Conservation (phyloP, 345 rosid genomes). For the Hibiscus mutabilis region DNA sequence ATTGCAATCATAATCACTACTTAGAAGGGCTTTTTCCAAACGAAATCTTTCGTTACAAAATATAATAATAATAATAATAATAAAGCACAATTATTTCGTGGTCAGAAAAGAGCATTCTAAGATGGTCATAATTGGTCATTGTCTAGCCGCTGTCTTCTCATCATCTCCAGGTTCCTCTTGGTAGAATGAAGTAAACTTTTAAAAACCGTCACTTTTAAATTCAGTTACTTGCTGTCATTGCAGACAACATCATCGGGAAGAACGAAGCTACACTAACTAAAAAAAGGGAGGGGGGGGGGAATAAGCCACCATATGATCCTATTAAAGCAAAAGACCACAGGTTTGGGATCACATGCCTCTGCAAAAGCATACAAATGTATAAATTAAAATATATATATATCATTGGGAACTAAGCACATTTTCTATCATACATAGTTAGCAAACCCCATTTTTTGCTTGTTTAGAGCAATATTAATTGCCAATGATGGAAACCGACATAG, state of each 20-base stretch:
- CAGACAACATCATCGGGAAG: slow-evolving; percentile 31
- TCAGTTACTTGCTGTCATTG: slow-evolving; percentile 11
- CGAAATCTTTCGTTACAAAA: too few relatives aligned
- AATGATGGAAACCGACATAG: slow-evolving; percentile 40
- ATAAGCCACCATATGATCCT: neutral
- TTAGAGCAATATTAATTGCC: slow-evolving; percentile 19
- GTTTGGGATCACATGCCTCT: slow-evolving; percentile 13
- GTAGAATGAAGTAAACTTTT: slow-evolving; percentile 12
- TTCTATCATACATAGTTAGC: neutral
- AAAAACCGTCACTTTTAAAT: slow-evolving; percentile 14
- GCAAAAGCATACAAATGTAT: neutral
- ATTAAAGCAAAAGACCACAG: slow-evolving; percentile 8
- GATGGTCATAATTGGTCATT: neutral
- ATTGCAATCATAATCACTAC: neutral
- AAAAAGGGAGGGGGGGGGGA: neutral
- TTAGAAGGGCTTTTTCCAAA: too few relatives aligned
- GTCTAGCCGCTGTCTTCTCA: neutral
- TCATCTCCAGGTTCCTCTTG: neutral
- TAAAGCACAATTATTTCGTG: neutral
- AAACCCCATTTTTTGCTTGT: neutral
- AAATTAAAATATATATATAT: neutral
- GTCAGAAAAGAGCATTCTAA: neutral
- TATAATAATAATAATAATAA: too few relatives aligned
- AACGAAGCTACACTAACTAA: neutral
- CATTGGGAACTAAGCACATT: neutral